phyloP scores from a whole-genome alignment of 192 early-diverging fungal species.

The Phlyctochytrium planicorne region DNA sequence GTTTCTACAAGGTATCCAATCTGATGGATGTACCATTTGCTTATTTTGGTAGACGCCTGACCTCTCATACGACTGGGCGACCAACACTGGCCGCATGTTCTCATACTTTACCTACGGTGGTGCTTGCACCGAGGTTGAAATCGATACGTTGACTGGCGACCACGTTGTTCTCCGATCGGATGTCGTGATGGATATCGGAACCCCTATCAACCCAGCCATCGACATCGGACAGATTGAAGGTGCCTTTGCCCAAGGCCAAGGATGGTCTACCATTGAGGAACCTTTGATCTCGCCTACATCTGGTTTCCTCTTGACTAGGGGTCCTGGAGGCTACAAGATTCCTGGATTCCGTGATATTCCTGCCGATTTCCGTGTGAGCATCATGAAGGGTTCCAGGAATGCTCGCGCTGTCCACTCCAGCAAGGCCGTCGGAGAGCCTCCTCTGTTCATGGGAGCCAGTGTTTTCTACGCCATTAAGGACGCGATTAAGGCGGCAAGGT shows the following conservation, averaged over 20 bases:
- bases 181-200: slow-evolving; percentile 83
- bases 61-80: slow-evolving; percentile 71
- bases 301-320: slow-evolving; percentile 76
- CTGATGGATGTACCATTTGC: too few species aligned
- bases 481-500: slow-evolving; percentile 71
- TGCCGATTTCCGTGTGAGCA: slow-evolving; percentile 71
- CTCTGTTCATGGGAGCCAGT: slow-evolving; percentile 76
- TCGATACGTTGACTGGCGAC: slow-evolving; percentile 80
- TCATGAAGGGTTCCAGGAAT: slow-evolving; percentile 57
- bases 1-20: slow-evolving; percentile 86
- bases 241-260: slow-evolving; percentile 80
- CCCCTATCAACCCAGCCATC: slow-evolving; percentile 80
- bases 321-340: slow-evolving; percentile 87
- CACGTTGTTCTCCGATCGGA: slow-evolving; percentile 73
- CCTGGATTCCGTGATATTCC: slow-evolving; percentile 83
- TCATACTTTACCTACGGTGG: slow-evolving; percentile 85
- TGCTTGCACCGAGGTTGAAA: slow-evolving; percentile 79
- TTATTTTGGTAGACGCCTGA: too few species aligned
- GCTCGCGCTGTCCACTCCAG: slow-evolving; percentile 68
- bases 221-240: slow-evolving; percentile 92
- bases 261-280: slow-evolving; percentile 85
- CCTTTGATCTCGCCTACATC: slow-evolving; percentile 67
- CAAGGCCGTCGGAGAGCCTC: slow-evolving; percentile 87
- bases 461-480: slow-evolving; percentile 80
- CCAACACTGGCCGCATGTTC: slow-evolving; percentile 66